Conservation (phyloP, 2,329 filamentous ascomycete genomes). For the Tolypocladium pustulatum region DNA sequence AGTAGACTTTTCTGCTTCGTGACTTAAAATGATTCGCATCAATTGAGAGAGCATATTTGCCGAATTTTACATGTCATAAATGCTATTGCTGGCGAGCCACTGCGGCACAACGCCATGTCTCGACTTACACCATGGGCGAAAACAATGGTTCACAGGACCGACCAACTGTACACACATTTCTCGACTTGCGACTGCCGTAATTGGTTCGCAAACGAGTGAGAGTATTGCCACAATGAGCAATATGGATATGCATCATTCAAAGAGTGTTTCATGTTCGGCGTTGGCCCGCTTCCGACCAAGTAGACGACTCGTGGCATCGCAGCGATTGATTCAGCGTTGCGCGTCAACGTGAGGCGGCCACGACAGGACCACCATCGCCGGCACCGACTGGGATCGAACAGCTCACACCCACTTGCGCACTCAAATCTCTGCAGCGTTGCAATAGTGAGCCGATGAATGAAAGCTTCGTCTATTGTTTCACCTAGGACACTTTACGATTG, state of each 20-base stretch:
- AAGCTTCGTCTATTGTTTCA: background rate
- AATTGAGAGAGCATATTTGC: background rate
- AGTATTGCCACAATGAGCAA: background rate
- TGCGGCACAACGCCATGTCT: background rate
- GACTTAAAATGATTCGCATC: background rate
- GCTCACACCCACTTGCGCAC: background rate
- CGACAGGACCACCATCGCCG: background rate
- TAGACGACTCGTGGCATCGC: background rate
- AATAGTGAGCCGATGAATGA: background rate
- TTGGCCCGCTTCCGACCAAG: background rate
- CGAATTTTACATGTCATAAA: background rate
- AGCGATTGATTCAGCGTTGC: background rate
- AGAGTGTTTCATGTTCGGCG: no score
- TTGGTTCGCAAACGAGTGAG: no score
- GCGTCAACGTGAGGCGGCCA: background rate
- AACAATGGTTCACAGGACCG: background rate
- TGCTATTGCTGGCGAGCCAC: background rate
- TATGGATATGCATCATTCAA: background rate
- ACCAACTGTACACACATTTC: background rate
- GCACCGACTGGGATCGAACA: no score
- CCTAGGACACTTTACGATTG: background rate
- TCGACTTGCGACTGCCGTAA: background rate
- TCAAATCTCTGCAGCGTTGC: no score
- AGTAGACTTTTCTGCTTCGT: background rate
- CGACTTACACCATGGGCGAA: background rate